Conservation (phyloP, 2,329 filamentous ascomycete species). For the Mycosphaerella sp. region DNA sequence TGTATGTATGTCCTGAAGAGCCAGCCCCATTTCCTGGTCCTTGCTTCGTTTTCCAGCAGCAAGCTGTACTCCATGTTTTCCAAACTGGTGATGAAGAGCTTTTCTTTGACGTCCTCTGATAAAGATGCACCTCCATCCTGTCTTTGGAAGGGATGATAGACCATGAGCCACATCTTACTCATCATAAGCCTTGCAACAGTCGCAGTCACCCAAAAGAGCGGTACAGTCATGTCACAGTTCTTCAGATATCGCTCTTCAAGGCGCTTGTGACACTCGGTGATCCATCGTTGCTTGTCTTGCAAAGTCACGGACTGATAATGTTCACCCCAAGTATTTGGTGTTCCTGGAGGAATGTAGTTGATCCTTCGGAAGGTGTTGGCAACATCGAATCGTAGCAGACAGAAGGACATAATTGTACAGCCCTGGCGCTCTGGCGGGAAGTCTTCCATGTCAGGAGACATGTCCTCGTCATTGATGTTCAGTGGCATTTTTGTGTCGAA, state of each 20-base stretch:
- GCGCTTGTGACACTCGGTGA: slow-evolving; percentile 42
- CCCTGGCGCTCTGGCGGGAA: slow-evolving; percentile 44
- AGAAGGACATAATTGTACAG: slow-evolving; percentile 55
- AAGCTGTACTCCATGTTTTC: slow-evolving; percentile 68
- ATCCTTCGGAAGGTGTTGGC: slow-evolving; percentile 43
- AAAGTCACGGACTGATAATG: slow-evolving; percentile 41
- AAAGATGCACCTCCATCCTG: slow-evolving; percentile 51
- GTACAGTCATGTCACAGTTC: slow-evolving; percentile 50
- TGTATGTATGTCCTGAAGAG: slow-evolving; percentile 59
- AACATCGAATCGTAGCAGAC: slow-evolving; percentile 49
- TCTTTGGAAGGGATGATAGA: slow-evolving; percentile 67
- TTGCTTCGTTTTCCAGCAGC: slow-evolving; percentile 57
- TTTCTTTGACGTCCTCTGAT: slow-evolving; percentile 58
- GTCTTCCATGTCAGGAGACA: slow-evolving; percentile 45
- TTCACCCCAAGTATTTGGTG: slow-evolving; percentile 37
- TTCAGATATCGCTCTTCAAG: slow-evolving; percentile 47
- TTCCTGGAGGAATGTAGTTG: slow-evolving; percentile 41
- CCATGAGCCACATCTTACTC: slow-evolving; percentile 69
- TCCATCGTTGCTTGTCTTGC: slow-evolving; percentile 46
- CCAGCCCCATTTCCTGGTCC: slow-evolving; percentile 59
- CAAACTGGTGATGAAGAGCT: slow-evolving; percentile 63
- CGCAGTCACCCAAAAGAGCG: slow-evolving; percentile 61
- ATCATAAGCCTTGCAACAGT: slow-evolving; percentile 65
- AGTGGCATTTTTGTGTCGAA: slow-evolving; percentile 56
- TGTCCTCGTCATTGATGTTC: slow-evolving; percentile 51